Base-by-base conservation (phyloP, 2,329 filamentous ascomycete species). In the Xylariaceae sp. region DNA sequence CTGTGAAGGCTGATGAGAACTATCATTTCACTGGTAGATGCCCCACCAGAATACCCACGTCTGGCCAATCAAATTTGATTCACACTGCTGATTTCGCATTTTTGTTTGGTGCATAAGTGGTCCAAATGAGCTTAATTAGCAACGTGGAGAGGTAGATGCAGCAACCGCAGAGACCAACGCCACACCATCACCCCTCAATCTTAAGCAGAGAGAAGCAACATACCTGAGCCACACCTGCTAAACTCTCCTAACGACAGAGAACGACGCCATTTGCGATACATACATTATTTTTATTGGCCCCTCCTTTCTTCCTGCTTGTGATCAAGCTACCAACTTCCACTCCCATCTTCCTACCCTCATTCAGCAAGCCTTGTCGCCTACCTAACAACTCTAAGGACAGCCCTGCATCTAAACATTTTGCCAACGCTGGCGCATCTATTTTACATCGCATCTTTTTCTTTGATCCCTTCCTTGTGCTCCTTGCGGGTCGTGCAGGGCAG, bases 201-300 rank as follows among this genome's bases (percentile, higher is more conserved):
- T n/a, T n/a, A n/a, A n/a, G n/a, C n/a, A n/a, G n/a, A n/a, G n/a
- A 10, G 26, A 8, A 45, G 10, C 21, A 20, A 44, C 26, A 32
- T 26, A n/a, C 41, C n/a, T 6, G 16, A 46, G 40, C 40, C 40
- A 43, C 30, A 54, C 18, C 36, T 44, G 18, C 37, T 44, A 59
- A 51, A 55, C 55, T 58, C 57, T 60, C 56, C 55, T 63, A 57
- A 53, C 57, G 59, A 58, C 50, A 44, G 44, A 24, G 53, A 33
- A 58, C 51, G 43, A 40, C 51, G 53, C 58, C 46, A 46, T 52
- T 41, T 43, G 30, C 33, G 16, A 23, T 11, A 29, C 37, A 30
- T 48, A 30, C 49, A 37, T 58, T 59, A 53, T 53, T 64, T 59
- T 65, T 61, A 52, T 63, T 53, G 57, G 63, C 62, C 63, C 64